Conservation (phyloP, 352 stramenopile genomes). For the Thraustochytrium striatum region DNA sequence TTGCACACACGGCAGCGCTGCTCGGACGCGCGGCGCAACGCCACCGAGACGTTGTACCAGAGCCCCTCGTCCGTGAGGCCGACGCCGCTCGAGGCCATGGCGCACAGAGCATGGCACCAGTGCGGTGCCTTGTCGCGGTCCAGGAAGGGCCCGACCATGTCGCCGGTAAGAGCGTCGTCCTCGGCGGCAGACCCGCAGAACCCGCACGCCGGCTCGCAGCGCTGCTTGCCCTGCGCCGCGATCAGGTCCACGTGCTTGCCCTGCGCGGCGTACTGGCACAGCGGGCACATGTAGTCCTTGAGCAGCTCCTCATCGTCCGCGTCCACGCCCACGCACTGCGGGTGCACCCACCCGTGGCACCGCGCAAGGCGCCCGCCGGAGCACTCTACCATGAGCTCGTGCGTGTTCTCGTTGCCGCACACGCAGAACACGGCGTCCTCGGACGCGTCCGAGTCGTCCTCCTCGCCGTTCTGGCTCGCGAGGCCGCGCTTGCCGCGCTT, state of each 20-base stretch:
- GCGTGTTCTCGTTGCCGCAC: neutral
- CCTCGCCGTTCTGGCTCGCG: neutral
- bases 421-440: neutral
- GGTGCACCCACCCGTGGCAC: conserved; percentile 9
- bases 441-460: neutral
- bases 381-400: neutral
- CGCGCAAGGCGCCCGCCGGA: neutral
- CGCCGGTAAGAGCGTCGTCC: neutral
- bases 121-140: neutral
- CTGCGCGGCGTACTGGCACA: neutral
- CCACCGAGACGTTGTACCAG: neutral
- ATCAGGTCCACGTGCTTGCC: conserved; percentile 8
- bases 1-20: neutral
- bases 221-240: neutral
- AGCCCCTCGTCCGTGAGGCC: neutral
- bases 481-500: no score
- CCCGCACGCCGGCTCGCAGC: no score
- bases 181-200: neutral
- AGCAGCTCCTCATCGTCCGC: neutral
- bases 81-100: neutral
- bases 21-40: neutral
- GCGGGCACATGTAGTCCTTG: conserved; percentile 8
- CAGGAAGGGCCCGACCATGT: neutral
- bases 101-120: neutral
- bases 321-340: neutral